Conservation (phyloP, 2,329 filamentous ascomycete species). For the Penicillium sp. region DNA sequence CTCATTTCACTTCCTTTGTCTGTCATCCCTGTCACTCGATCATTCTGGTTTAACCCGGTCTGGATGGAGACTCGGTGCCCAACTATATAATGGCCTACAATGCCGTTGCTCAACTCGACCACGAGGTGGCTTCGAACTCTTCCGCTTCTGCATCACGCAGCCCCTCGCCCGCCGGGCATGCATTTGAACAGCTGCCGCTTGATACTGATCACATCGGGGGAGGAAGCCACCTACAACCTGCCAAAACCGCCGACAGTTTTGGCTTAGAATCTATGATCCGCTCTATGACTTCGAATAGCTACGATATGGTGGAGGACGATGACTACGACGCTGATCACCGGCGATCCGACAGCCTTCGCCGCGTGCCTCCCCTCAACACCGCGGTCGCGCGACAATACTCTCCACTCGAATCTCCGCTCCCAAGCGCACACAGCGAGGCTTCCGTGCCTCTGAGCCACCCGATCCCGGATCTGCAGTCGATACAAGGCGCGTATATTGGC, state of each 20-base stretch:
- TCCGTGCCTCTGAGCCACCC: slow-evolving; percentile 50
- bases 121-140: slow-evolving; percentile 39
- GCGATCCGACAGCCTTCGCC: slow-evolving; percentile 27
- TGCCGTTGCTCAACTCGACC: slow-evolving; percentile 44
- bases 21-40: not conserved
- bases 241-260: slow-evolving; percentile 26
- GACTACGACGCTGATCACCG: slow-evolving; percentile 44
- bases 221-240: slow-evolving; percentile 27
- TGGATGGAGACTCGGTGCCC: slow-evolving; percentile 15
- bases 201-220: slow-evolving; percentile 36
- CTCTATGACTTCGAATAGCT: slow-evolving; percentile 41
- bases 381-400: slow-evolving; percentile 24
- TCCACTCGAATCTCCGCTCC: slow-evolving; percentile 37
- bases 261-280: slow-evolving; percentile 38
- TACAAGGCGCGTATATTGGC: slow-evolving; percentile 52
- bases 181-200: slow-evolving; percentile 33
- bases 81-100: slow-evolving; percentile 44
- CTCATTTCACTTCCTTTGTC: slow-evolving; percentile 2
- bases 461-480: slow-evolving; percentile 51
- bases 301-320: slow-evolving; percentile 50
- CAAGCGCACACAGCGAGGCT: slow-evolving; percentile 42
- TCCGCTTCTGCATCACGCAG: slow-evolving; percentile 37
- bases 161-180: slow-evolving; percentile 29
- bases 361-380: slow-evolving; percentile 32
- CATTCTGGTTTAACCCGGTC: slow-evolving; percentile 12